Evolutionary conservation across 148 eudicot genomes (phyloP).

Genomic region (Diospyros kaki): DNA sequence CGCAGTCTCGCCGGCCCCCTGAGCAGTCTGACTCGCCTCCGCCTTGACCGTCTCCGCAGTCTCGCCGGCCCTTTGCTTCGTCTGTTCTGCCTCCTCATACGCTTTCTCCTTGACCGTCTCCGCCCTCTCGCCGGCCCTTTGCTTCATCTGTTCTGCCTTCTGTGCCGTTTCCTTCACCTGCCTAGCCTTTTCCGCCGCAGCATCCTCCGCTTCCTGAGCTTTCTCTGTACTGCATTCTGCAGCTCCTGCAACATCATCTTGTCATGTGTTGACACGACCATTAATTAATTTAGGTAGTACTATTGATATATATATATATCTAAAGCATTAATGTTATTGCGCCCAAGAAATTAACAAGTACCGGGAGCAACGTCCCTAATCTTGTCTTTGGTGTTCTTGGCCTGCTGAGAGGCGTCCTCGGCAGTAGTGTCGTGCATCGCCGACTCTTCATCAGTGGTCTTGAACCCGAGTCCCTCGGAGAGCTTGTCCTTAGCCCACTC

Average conservation of each 20-base stretch:
- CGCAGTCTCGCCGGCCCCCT: conserved; percentile 5
- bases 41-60: background rate
- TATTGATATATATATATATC: background rate
- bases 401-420: background rate
- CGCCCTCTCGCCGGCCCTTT: conserved; percentile 11
- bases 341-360: background rate
- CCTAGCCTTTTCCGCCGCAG: conserved; percentile 1
- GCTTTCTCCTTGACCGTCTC: conserved; percentile 16
- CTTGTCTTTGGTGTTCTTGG: background rate
- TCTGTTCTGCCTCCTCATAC: background rate
- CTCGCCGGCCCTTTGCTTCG: conserved; percentile 9
- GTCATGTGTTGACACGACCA: background rate
- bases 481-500: background rate
- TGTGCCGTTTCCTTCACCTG: conserved; percentile 16
- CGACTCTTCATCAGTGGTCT: background rate
- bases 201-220: conserved; percentile 1
- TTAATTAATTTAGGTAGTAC: background rate
- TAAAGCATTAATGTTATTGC: background rate
- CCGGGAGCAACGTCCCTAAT: background rate
- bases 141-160: background rate
- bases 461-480: conserved; percentile 1
- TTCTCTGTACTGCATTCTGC: conserved; percentile 7
- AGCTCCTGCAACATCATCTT: background rate
- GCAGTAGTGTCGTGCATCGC: background rate
- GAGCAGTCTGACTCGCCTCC: too few species aligned